Evolutionary conservation across 202 grass and related monocot genomes (phyloP), one percentile per base, ranked within the genome.

Genomic region (Dendrocalamus latiflorus): DNA sequence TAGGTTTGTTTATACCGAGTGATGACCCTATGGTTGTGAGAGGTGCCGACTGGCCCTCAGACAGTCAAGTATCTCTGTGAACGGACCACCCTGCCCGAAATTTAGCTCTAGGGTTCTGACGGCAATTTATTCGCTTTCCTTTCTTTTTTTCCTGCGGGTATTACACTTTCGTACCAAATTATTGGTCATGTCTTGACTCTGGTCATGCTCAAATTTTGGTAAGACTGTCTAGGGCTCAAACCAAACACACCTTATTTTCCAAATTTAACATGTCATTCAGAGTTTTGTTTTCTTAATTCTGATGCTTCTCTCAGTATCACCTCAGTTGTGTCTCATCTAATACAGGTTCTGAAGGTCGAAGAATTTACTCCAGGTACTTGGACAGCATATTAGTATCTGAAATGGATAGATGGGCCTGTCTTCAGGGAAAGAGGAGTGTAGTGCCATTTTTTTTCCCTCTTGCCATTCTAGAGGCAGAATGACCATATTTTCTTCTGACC

Each of bases 361-460:
- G 91, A 93, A 75, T 69, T 76, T 98, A 98, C 86, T 93, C 85
- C 8, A 66, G 30, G 18, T 95, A 90, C 54, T 81, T 98, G 57
- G 85, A 91, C 56, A 73, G 47, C 75, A 68, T 97, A 49, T 88
- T 20, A 7, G 82, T 93, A 60, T 89, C 87, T 17, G 85, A 90
- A 78, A 90, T 98, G 83, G 85, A 87, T 86, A 93, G 91, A 37
- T 98, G 95, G 95, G 91, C 91, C 25, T 93, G 95, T 65, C 89
- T 95, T 61, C 49, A 71, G 42, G 95, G 95, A 80, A 91, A 41
- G 20, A 91, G 90, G 74, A 63, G 30, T 17, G 0, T n/a, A 81
- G 82, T 72, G 22, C 17, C 24, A 26, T 48, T 70, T 68, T 49
- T n/a, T 9, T 47, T 47, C 0, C 22, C 18, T 15, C 8, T 2